Evolutionary conservation across 106 monocot species (phyloP), one percentile per base, ranked within the genome.

Genomic region (Posidonia australis): DNA sequence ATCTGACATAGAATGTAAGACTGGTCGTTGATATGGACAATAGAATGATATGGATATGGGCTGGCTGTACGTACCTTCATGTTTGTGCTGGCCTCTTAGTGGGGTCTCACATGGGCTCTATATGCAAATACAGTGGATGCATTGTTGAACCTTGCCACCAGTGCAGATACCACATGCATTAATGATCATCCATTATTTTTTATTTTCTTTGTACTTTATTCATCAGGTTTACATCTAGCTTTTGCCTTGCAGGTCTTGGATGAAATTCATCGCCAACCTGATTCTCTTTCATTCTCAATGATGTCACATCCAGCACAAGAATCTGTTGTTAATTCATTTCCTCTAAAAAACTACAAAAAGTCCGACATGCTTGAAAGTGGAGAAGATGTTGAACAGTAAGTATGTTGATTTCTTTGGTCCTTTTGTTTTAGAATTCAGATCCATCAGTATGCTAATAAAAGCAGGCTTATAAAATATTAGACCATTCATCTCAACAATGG

Each of bases 191-290:
- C 14, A 49, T 0, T 0, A 45, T 45, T 7, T n/a, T 49, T 49
- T n/a, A 13, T 49, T 49, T 17, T 10, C 2, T 4, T 2, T 49
- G 12, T 17, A 13, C 5, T 3, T 17, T 49, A 16, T 49, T 49
- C 24, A 23, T 27, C 24, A 13, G 21, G 13, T 0, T 28, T 1
- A 57, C 26, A 26, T 16, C 16, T 26, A 57, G 14, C 14, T 7
- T 14, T 57, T 57, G 24, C 5, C 16, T 57, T 25, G 26, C 67
- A 90, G 90, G 82, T 90, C 23, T 67, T 90, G 71, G 90, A 90
- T 74, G 86, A 90, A 81, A 90, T 90, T 46, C 85, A 86, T 67
- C 90, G 78, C 19, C 86, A 90, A 51, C 86, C 90, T 36, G 73
- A 73, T 46, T 71, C 83, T 6, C 53, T 86, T 59, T 86, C 81